Base-by-base conservation (phyloP, 345 rosid species). In the Salix koriyanagi region DNA sequence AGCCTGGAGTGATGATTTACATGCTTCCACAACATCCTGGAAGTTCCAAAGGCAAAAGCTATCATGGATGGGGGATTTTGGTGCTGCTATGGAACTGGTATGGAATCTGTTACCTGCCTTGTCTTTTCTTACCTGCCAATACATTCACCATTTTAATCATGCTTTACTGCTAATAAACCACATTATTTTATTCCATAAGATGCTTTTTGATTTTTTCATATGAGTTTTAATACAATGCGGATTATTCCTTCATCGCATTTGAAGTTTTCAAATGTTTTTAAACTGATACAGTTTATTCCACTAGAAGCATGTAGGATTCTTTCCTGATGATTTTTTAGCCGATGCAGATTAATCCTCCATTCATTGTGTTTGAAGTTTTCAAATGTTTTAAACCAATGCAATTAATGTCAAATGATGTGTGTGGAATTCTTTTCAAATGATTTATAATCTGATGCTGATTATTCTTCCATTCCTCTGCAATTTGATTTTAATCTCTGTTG, bases 51-150 rank as follows among this genome's bases (percentile, higher is more conserved):
- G 96, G 93, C 5, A 80, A 65, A 71, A 89, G 90, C 85, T 77
- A 79, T 78, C 99, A 93, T 70, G 86, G 91, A 70, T 96, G 99
- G 99, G 99, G 97, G 83, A 88, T 96, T 96, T 79, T 96, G 99
- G 99, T 96, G 99, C 87, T 96, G 98, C 81, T 96, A 96, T 85
- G 98, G 97, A 75, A 93, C 98, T 84, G 99, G 98, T 92, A 42
- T 68, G 74, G 54, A 66, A 52, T 46, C 52, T 66, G 46, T 77
- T 67, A 15, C 28, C 14, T n/a, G 13, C 62, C 62, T 58, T 11
- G 23, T 58, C 28, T 26, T 58, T 58, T 58, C 62, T 58, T n/a
- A 58, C 26, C 28, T n/a, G 62, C 62, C 10, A n/a, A 58, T 58
- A n/a, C 62, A n/a, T 56, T 56, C 62, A 56, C 28, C 23, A 0